A percentile compares a stretch with the other conserved stretches of the same genome.
phyloP scores from a whole-genome alignment of 441 rosid species.

The Brassica hybrid region DNA sequence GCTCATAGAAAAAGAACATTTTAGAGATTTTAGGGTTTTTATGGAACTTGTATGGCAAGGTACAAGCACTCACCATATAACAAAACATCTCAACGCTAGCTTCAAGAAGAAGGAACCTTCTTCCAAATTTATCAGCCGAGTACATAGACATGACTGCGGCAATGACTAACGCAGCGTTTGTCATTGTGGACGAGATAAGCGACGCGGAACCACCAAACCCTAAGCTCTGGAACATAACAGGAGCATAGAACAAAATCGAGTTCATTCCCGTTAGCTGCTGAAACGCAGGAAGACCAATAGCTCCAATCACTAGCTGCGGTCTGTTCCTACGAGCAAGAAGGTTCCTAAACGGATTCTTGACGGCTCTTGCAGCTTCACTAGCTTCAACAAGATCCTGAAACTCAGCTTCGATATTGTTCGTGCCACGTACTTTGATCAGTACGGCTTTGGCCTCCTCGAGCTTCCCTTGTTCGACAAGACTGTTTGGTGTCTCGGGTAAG shows the following conservation, averaged over 20 bases:
- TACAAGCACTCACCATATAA: conserved; percentile 56
- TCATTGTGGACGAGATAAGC: conserved; percentile 65
- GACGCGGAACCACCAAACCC: conserved; percentile 78
- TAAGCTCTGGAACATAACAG: conserved; percentile 83
- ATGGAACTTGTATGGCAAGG: neutral
- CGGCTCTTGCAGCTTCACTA: conserved; percentile 65
- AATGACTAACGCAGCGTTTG: conserved; percentile 65
- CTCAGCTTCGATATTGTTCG: conserved; percentile 72
- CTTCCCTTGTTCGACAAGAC: conserved; percentile 83
- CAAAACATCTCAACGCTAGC: conserved; percentile 81
- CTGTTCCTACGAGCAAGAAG: conserved; percentile 67
- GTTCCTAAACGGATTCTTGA: conserved; percentile 77
- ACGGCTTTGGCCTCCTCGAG: conserved; percentile 68
- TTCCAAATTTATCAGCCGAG: conserved; percentile 72
- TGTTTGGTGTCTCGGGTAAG: conserved; percentile 89
- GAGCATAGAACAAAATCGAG: conserved; percentile 89
- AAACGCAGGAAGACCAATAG: conserved; percentile 79
- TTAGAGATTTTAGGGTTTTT: neutral
- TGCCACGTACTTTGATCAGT: conserved; percentile 75
- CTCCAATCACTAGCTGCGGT: conserved; percentile 85
- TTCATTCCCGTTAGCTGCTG: conserved; percentile 92
- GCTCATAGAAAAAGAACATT: neutral
- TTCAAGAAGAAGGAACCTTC: conserved; percentile 84
- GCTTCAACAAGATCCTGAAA: conserved; percentile 80
- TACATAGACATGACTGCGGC: conserved; percentile 74